Evolutionary conservation across 2,329 filamentous ascomycete species (phyloP).

Genomic region (Diplodia mutila): DNA sequence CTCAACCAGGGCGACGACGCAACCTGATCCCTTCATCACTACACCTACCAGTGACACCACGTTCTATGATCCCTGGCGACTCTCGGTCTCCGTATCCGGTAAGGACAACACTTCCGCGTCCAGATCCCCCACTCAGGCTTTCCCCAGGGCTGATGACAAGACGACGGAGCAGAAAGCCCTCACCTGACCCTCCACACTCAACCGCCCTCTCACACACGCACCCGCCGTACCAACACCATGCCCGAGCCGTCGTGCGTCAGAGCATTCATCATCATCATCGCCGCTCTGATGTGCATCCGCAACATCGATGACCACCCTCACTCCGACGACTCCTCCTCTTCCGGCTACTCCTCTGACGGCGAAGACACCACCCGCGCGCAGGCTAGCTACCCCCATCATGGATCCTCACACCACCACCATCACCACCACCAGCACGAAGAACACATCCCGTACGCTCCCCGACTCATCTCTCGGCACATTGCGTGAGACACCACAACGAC

Average conservation of each 20-base stretch:
- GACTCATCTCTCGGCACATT: constrained; percentile 15
- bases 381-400: not conserved
- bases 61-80: not conserved
- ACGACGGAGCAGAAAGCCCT: not conserved
- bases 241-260: constrained; percentile 5
- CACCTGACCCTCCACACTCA: not conserved
- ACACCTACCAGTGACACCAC: not conserved
- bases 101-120: not conserved
- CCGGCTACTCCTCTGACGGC: not conserved
- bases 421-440: not conserved
- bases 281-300: constrained; percentile 23
- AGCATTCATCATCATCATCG: constrained; percentile 23
- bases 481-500: not conserved
- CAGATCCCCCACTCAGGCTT: not conserved
- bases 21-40: constrained; percentile 3
- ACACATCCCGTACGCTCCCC: constrained; percentile 13
- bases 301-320: constrained; percentile 23
- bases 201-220: not conserved
- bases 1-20: not conserved
- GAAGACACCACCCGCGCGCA: not conserved
- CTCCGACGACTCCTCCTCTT: not conserved
- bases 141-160: not conserved
- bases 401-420: not conserved
- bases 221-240: not conserved
- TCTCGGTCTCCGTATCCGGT: not conserved